Evolutionary conservation across 169 alveolate species (phyloP).

Genomic region (Cystoisospora suis): DNA sequence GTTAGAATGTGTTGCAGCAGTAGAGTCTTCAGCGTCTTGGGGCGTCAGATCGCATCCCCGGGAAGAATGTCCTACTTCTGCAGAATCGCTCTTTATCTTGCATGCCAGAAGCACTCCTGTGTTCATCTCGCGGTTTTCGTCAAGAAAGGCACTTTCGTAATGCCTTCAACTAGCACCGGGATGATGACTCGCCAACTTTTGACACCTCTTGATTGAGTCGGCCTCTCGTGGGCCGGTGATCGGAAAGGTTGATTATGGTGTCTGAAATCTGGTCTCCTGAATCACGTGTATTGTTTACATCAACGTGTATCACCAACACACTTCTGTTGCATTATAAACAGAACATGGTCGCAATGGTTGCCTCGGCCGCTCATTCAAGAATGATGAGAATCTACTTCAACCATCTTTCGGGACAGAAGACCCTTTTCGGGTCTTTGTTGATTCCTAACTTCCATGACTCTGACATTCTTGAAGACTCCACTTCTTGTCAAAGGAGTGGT

Average conservation of each 20-base stretch:
- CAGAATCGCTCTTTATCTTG: too few species aligned
- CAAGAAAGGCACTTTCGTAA: too few species aligned
- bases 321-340: too few species aligned
- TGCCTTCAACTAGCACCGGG: background rate
- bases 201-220: constrained; percentile 46
- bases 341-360: background rate
- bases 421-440: background rate
- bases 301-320: background rate
- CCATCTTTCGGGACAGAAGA: constrained; percentile 46
- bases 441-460: constrained; percentile 23
- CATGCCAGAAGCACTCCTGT: too few species aligned
- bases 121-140: too few species aligned
- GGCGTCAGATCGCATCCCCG: too few species aligned
- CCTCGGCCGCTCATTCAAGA: background rate
- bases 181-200: background rate
- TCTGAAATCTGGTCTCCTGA: background rate
- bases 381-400: background rate
- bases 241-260: background rate
- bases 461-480: background rate
- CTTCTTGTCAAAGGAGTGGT: too few species aligned
- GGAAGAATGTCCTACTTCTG: too few species aligned
- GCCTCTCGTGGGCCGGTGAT: background rate
- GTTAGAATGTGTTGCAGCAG: background rate
- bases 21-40: too few species aligned
- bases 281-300: background rate